phyloP scores from a whole-genome alignment of 192 early-diverging fungal genomes.

The Backusella liffmaniae region DNA sequence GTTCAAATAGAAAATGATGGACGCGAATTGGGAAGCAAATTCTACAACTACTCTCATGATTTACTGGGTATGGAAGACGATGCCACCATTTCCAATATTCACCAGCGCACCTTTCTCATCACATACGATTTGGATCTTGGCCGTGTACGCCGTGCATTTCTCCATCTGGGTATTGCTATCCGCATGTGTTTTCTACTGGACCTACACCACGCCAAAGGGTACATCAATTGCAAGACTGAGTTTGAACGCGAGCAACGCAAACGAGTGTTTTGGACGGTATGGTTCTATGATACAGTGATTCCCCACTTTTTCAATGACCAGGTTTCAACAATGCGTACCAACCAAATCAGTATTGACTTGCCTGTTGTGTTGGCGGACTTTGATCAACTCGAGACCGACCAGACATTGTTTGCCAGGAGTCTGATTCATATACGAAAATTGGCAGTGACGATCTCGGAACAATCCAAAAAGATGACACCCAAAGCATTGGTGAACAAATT shows the following conservation, averaged over 20 bases:
- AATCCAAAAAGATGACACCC: neutral
- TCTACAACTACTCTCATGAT: conserved; percentile 8
- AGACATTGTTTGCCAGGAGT: conserved; percentile 9
- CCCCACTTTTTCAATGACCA: conserved; percentile 23
- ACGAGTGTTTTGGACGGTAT: conserved; percentile 27
- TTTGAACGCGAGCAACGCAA: conserved; percentile 26
- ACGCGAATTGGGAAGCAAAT: neutral
- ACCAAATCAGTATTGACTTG: conserved; percentile 19
- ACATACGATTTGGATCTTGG: conserved; percentile 28
- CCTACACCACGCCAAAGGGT: conserved; percentile 17
- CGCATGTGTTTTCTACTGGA: conserved; percentile 29
- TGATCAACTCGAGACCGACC: conserved; percentile 3
- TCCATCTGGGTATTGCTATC: conserved; percentile 18
- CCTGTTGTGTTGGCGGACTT: conserved; percentile 1
- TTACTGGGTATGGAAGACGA: conserved; percentile 4
- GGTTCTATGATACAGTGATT: conserved; percentile 28
- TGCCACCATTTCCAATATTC: conserved; percentile 13
- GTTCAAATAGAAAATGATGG: neutral
- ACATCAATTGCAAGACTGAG: conserved; percentile 4
- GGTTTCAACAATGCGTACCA: conserved; percentile 12
- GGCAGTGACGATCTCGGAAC: neutral
- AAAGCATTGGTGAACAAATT: neutral
- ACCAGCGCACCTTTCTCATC: conserved; percentile 16
- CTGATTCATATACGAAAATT: neutral
- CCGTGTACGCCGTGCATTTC: conserved; percentile 12